Evolutionary conservation across 1,284 basidiomycete species (phyloP), one percentile per base, ranked within the genome.

Genomic region (Pseudomicrostroma phylloplanum): DNA sequence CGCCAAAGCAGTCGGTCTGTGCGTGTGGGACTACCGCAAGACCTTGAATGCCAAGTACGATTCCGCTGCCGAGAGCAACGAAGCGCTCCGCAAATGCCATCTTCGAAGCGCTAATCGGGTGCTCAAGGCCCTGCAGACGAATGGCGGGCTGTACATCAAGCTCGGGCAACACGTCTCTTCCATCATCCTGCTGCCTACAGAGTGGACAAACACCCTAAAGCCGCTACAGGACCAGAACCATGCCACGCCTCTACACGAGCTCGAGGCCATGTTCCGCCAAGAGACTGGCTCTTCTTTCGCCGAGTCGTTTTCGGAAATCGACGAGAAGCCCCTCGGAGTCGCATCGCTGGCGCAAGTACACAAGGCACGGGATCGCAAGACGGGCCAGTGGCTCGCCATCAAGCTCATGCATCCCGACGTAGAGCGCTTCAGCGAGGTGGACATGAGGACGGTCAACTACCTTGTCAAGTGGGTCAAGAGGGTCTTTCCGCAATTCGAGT

Each of bases 361-460:
- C 80, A 85, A 88, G 19, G 96, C 89, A 0, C 83, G 82, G 7
- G 87, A 92, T 69, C 85, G 86, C 57, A 61, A 72, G 55, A 74
- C 72, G 7, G 75, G 73, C 21, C 61, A 76, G 56, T 81, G 83
- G 53, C 91, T 94, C n/a, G 96, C 96, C 12, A 88, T 98, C 63
- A 99, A 99, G 86, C 80, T 98, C 54, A 94, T 98, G 84, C 96
- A 98, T 79, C 92, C 96, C 3, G 89, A 90, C 78, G 83, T 99
- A 2, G 87, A 89, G 55, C 92, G 96, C 75, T 99, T 96, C 79
- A 91, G 88, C 63, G 85, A 89, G 82, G 89, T 97, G 19, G 92
- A 96, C 73, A 87, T 89, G 56, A 86, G 63, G 58, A 79, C 77
- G 61, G 83, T 84, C 23, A 83, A 81, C 59, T 67, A 80, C 23